Evolutionary conservation across 2,329 filamentous ascomycete species (phyloP), one percentile per base, ranked within the genome.

Genomic region (Elsinoe arachidis): DNA sequence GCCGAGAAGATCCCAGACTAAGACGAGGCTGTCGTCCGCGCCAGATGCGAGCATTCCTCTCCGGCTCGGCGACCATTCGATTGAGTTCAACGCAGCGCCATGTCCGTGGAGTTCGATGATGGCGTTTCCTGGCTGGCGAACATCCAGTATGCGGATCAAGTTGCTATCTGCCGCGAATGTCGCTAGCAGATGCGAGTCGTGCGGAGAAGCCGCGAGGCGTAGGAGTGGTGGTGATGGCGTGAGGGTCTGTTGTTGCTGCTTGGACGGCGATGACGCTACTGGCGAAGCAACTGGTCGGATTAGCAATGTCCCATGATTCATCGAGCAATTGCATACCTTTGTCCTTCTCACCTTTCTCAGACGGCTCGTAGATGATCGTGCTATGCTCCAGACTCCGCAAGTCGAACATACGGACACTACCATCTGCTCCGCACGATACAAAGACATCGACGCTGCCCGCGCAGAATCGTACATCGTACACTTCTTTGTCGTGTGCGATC

Each of bases 391-490:
- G 76, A 71, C 92, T 97, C 68, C 93, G 84, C 60, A 99, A 78
- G 72, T 99, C 93, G 73, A 99, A 99, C 93, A 99, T 99, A 65
- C 93, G 84, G 23, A 99, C 93, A 70, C 92, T 97, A 38, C 93
- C 93, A 69, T 99, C 93, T 57, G 95, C 92, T 54, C 93, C 93
- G 70, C 93, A 99, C 71, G 90, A 96, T 33, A 97, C 93, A 70
- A 99, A 99, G 1, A 97, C 91, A 67, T 99, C 93, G n/a, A 96
- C 90, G 65, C 90, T 96, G 64, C 95, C 93, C 51, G 93, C 93
- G 74, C 93, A 99, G 74, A 99, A 99, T 17, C 93, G 85, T 49
- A 99, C 93, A 70, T 99, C 93, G 67, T 96, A 99, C 5, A 99
- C 93, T 73, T 99, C 93, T 73, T 97, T 97, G 74, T 99, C 93